Conservation (phyloP, 768 basidiomycete genomes). For the Xerocomellus chrysenteron region DNA sequence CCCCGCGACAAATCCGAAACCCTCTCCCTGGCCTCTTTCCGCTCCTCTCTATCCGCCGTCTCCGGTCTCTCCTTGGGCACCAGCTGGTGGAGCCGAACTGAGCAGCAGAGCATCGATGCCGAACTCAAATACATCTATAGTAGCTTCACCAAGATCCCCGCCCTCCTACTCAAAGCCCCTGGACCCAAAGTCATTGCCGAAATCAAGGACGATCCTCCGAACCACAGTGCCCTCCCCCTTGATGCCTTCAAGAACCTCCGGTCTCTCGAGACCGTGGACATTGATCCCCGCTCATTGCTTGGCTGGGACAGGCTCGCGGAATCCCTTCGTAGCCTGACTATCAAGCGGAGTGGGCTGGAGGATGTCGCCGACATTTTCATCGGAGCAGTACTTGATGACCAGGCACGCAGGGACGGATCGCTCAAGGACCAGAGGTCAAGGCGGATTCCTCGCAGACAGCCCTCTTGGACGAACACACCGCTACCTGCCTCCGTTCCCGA, state of each 20-base stretch:
- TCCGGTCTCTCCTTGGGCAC: constrained; percentile 72
- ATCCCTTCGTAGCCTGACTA: constrained; percentile 67
- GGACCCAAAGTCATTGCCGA: constrained; percentile 66
- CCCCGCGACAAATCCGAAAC: constrained; percentile 67
- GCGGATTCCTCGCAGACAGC: constrained; percentile 43
- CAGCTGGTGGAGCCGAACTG: constrained; percentile 68
- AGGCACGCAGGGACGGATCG: constrained; percentile 59
- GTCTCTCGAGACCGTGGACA: constrained; percentile 68
- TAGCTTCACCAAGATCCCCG: constrained; percentile 87
- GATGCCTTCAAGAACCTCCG: constrained; percentile 85
- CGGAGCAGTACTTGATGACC: constrained; percentile 74
- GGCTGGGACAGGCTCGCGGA: constrained; percentile 83
- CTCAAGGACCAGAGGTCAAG: constrained; percentile 46
- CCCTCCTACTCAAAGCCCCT: constrained; percentile 65
- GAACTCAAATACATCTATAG: constrained; percentile 88
- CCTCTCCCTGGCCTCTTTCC: constrained; percentile 69
- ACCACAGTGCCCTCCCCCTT: constrained; percentile 75
- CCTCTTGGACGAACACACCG: constrained; percentile 48
- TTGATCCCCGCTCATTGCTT: constrained; percentile 78
- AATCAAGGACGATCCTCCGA: constrained; percentile 64
- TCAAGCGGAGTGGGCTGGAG: constrained; percentile 78
- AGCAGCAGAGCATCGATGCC: constrained; percentile 58
- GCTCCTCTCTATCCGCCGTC: constrained; percentile 73
- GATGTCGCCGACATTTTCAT: constrained; percentile 78
- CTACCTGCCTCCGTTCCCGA: constrained; percentile 61